Percentiles rank a stretch among this genome's conserved stretches.
These are phyloP conservation scores for Nakazawaea sp. DNA, from an alignment of 805 yeast genomes.

Conservation along the genomic window DNA sequence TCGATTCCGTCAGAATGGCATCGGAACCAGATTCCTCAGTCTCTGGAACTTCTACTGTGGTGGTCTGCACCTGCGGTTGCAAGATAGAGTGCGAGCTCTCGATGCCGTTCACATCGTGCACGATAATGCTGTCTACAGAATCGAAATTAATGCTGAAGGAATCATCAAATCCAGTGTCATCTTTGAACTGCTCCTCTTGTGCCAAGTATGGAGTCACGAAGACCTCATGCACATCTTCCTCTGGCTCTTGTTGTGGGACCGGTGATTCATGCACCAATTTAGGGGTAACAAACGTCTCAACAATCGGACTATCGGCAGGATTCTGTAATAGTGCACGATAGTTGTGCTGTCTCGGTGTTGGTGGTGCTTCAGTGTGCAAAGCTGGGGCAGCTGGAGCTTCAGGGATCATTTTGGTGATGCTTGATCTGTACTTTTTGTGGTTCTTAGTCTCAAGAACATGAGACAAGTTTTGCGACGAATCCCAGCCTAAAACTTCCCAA, in stretches of 20 bases:
- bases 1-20: background rate
- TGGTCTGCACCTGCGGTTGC: too few species aligned
- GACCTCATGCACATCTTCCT: background rate
- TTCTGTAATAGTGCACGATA: background rate
- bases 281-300: background rate
- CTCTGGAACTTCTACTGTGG: background rate
- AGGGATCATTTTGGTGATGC: background rate
- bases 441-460: background rate
- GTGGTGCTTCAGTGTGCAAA: too few species aligned
- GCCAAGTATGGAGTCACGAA: background rate
- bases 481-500: constrained; percentile 15
- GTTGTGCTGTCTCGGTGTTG: background rate
- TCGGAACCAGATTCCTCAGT: background rate
- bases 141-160: constrained; percentile 7
- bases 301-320: background rate
- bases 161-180: background rate
- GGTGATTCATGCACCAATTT: too few species aligned
- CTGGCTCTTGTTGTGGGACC: background rate
- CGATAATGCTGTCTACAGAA: background rate
- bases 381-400: background rate
- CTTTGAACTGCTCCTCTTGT: background rate
- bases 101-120: background rate
- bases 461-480: background rate
- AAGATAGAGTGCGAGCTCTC: constrained; percentile 1
- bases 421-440: background rate